A percentile compares a stretch with the other conserved stretches of the same genome.
These are phyloP conservation scores for Penicillium sp. DNA, from an alignment of 2,329 filamentous ascomycete genomes.

Conservation along the genomic window DNA sequence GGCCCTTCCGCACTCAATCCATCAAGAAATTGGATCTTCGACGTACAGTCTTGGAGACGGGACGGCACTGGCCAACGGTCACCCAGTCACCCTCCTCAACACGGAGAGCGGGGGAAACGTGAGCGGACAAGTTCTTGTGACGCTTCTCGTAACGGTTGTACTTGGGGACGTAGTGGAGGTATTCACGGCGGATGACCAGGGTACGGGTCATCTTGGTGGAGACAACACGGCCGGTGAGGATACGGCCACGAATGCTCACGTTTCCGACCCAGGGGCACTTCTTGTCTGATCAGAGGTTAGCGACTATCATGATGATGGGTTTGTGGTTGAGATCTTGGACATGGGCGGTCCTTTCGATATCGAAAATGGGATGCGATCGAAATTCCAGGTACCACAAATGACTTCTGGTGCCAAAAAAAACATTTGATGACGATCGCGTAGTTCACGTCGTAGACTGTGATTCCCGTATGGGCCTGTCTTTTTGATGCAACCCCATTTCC, in stretches of 20 bases:
- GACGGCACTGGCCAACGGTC: slow-evolving; percentile 98
- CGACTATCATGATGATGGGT: slow-evolving; percentile 5
- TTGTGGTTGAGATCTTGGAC: slow-evolving; percentile 8
- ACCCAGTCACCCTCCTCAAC: slow-evolving; percentile 99
- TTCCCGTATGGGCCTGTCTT: background rate
- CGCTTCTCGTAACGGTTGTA: slow-evolving; percentile 99
- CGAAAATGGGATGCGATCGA: background rate
- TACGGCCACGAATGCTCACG: slow-evolving; percentile 99
- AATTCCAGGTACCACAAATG: no score
- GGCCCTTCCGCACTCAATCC: no score
- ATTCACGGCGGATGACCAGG: slow-evolving; percentile 98
- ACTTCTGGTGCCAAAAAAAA: no score
- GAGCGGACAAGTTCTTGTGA: slow-evolving; percentile 99
- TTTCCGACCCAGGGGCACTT: slow-evolving; percentile 99
- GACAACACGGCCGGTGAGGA: slow-evolving; percentile 97
- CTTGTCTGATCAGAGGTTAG: slow-evolving; percentile 67
- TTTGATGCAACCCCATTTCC: slow-evolving; percentile 3
- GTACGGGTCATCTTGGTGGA: slow-evolving; percentile 99
- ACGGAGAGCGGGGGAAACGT: slow-evolving; percentile 99
- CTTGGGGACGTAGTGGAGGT: slow-evolving; percentile 99
- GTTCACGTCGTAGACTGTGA: no score
- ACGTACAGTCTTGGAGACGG: slow-evolving; percentile 97
- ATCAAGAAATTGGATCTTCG: slow-evolving; percentile 3
- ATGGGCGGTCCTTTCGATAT: slow-evolving; percentile 9
- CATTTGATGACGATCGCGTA: no score